Conservation (phyloP, 495 filamentous ascomycete species). For the Paragyromitra xinjiangensis region DNA sequence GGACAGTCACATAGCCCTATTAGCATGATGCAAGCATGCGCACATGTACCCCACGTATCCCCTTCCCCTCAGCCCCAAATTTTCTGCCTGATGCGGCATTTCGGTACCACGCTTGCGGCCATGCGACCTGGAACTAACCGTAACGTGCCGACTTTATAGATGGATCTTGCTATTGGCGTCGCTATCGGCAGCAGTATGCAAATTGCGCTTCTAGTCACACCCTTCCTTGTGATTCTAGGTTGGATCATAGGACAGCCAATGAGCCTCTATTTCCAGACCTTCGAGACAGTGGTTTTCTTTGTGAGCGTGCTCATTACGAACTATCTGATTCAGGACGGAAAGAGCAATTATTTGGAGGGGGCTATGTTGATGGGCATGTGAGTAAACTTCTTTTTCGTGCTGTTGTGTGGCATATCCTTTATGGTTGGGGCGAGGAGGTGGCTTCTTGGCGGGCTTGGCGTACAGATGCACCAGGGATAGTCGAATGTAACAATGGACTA, state of each 20-base stretch:
- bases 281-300: conserved; percentile 95
- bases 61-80: conserved; percentile 29
- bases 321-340: conserved; percentile 91
- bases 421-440: conserved; percentile 11
- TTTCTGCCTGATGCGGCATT: background rate
- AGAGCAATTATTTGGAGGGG: conserved; percentile 94
- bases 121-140: conserved; percentile 4
- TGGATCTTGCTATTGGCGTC: conserved; percentile 95
- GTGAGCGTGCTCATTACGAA: conserved; percentile 89
- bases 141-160: conserved; percentile 58
- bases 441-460: conserved; percentile 10
- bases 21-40: conserved; percentile 8
- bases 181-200: conserved; percentile 94
- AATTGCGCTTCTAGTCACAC: conserved; percentile 92
- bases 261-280: conserved; percentile 90
- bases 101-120: background rate
- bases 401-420: conserved; percentile 3
- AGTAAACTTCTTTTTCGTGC: conserved; percentile 54
- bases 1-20: no score
- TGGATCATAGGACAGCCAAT: conserved; percentile 87
- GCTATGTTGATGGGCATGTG: conserved; percentile 84
- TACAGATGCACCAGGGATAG: background rate
- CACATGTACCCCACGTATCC: background rate
- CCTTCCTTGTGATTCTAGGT: conserved; percentile 87
- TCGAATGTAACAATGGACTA: conserved; percentile 9